Base-by-base conservation (phyloP, 176 grass and related monocot genomes). In the Zoysia japonica region DNA sequence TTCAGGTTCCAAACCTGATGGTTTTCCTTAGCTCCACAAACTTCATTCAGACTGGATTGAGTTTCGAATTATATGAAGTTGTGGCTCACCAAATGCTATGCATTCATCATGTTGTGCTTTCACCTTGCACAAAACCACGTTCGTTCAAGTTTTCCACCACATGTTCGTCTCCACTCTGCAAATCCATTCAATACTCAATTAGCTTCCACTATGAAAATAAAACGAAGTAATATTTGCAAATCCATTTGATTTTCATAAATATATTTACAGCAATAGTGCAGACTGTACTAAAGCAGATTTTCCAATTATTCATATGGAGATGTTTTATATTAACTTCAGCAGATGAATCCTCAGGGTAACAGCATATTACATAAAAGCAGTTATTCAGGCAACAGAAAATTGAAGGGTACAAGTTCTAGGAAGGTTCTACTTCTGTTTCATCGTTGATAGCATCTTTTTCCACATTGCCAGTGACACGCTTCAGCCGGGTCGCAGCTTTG, bases 401-500 rank as follows among this genome's bases (percentile, higher is more conserved):
- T 65, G 61, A 67, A 89, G 77, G 28, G 16, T 68, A 76, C 50
- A 65, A 48, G 45, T 70, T 83, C 78, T 91, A 91, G 3, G 68
- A 76, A 72, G 85, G 61, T 69, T 84, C 90, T 78, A 85, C 81
- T 82, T 93, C 87, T 49, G 81, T 40, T 74, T 93, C 84, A 17
- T 83, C 73, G 74, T 75, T 68, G 61, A 69, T 9, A 74, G 63
- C 53, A 53, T 85, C 84, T 40, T 60, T 84, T 70, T 84, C 90
- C 36, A 20, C 87, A 38, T 61, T 92, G 70, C 88, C 81, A 17
- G 82, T 77, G 10, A 79, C 87, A 42, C 77, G 84, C 60, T 51
- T 93, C 84, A 93, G 28, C 14, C 84, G 77, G 6, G 73, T 78
- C 2, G 90, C 82, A 79, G 88, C 90, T 59, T 87, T 87, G 68